Evolutionary conservation across 495 filamentous ascomycete genomes (phyloP), one percentile per base, ranked within the genome.

Genomic region (Neurospora sp.): DNA sequence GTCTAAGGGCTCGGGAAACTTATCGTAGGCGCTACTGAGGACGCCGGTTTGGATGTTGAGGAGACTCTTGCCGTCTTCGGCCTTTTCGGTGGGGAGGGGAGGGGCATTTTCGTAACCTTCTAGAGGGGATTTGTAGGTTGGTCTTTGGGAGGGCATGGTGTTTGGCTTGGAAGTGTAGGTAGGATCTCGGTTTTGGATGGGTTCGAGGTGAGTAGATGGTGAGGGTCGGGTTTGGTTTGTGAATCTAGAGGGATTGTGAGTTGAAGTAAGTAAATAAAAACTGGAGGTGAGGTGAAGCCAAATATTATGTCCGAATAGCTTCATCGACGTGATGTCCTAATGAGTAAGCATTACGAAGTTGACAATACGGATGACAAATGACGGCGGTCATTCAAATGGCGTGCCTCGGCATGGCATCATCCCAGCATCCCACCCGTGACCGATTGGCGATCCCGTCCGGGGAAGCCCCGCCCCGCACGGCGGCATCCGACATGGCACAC

Each of bases 1-100:
- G 37, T 87, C 81, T 9, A 93, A 80, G 0, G 92, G 91, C 12
- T 89, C 86, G 0, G 84, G 79, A 59, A 94, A 94, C 65, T 83
- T 81, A 37, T 88, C 83, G 75, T 94, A 94, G 22, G 90, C 86
- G 73, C 84, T 82, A 78, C 91, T 93, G 53, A 88, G 78, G 2
- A 83, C 78, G 9, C 85, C 87, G 14, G 85, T 85, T 69, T 86
- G 82, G 0, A 86, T 87, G 74, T 93, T 93, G 48, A 82, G 82
- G 74, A 87, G 83, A 48, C 87, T 90, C 77, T 93, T 93, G 73
- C 90, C 90, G 78, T 94, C 91, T 16, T 87, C 88, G 70, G 79
- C 75, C 78, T 84, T 85, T 78, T 92, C 91, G 75, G 86, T 78
- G 9, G 90, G 82, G 0, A 94, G 85, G 9, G 90, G 87, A 37